phyloP scores from a whole-genome alignment of 352 stramenopile genomes.

The Pythium folliculosum region DNA sequence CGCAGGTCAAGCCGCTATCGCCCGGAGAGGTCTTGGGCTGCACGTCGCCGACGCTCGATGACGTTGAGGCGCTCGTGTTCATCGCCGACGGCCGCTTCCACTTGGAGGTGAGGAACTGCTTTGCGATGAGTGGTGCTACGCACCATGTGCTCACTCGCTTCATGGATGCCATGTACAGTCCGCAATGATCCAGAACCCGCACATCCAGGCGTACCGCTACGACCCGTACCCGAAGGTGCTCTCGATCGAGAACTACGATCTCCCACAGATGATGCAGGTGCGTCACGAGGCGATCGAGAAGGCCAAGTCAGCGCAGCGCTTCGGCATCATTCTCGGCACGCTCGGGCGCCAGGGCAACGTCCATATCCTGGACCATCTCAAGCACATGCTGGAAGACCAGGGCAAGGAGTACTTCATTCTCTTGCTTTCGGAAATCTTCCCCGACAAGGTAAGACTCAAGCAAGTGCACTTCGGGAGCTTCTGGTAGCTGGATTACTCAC shows the following conservation, averaged over 20 bases:
- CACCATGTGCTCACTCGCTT: background rate
- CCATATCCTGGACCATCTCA: conserved; percentile 94
- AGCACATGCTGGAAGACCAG: conserved; percentile 77
- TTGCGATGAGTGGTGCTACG: too few relatives aligned
- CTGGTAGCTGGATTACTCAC: too few relatives aligned
- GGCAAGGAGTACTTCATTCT: conserved; percentile 95
- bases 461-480: too few relatives aligned
- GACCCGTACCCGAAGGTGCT: conserved; percentile 99
- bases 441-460: conserved; percentile 82
- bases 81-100: conserved; percentile 99
- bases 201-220: conserved; percentile 95
- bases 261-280: conserved; percentile 94
- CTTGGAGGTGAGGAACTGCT: conserved; percentile 86
- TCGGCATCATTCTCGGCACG: conserved; percentile 98
- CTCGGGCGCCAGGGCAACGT: conserved; percentile 98
- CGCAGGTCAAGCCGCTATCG: conserved; percentile 97
- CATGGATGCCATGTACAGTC: conserved; percentile 46
- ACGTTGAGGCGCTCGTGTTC: conserved; percentile 96
- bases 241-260: conserved; percentile 97
- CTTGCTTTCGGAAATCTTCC: conserved; percentile 97
- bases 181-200: conserved; percentile 99
- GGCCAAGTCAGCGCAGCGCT: conserved; percentile 83
- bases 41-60: conserved; percentile 94
- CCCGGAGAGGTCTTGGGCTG: conserved; percentile 98
- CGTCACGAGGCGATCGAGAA: conserved; percentile 81